Percentiles rank a stretch among this genome's conserved stretches.
Conservation (phyloP, 75 land plant species). For the Chamaecyparis obtusa region DNA sequence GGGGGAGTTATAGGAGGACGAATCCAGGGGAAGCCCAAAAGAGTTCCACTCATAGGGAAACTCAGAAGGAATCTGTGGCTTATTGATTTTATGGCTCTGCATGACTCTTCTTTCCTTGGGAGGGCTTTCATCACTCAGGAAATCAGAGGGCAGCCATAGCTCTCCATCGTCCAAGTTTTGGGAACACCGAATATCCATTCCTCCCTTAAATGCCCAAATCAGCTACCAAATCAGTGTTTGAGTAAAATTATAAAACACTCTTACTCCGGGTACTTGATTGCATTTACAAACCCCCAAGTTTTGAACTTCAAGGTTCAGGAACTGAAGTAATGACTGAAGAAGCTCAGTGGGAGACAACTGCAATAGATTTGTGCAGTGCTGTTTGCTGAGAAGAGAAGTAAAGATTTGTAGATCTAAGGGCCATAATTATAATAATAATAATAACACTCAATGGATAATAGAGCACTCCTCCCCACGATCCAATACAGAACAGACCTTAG, state of each 20-base stretch:
- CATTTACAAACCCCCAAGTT: conserved; percentile 2
- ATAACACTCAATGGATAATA: neutral
- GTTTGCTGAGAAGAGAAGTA: conserved; percentile 13
- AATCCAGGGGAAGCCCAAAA: conserved; percentile 12
- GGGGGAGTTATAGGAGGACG: conserved; percentile 26
- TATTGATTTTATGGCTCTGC: neutral
- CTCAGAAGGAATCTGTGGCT: neutral
- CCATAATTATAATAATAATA: conserved; percentile 7
- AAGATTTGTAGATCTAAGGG: conserved; percentile 2
- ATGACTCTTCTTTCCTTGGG: conserved; percentile 16
- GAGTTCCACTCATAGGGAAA: conserved; percentile 22
- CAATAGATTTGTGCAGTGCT: conserved; percentile 8
- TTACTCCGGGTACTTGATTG: conserved; percentile 5
- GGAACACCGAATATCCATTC: conserved; percentile 9
- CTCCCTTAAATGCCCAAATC: neutral
- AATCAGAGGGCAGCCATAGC: conserved; percentile 58
- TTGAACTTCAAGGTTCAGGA: conserved; percentile 11
- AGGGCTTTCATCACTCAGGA: conserved; percentile 35
- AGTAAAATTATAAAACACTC: conserved; percentile 7
- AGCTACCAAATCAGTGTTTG: neutral
- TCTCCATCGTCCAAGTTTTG: conserved; percentile 36
- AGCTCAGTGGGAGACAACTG: neutral
- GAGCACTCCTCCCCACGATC: conserved; percentile 9
- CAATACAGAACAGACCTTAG: neutral
- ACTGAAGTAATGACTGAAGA: neutral